Percentiles rank a stretch among this genome's conserved stretches.
Evolutionary conservation across 805 yeast genomes (phyloP).

Genomic region (Candida krabiensis): DNA sequence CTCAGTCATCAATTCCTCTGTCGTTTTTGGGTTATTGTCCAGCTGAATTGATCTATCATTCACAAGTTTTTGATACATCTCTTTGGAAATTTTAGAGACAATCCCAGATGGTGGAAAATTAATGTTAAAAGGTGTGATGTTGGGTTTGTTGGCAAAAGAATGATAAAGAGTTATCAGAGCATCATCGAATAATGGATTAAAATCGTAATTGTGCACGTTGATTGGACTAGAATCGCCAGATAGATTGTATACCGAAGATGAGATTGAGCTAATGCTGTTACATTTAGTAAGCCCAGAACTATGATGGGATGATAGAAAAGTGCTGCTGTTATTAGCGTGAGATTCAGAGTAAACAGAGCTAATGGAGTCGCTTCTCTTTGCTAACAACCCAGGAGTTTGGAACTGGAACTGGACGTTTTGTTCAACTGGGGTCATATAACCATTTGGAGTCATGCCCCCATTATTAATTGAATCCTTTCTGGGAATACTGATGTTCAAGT

Average conservation of each 20-base stretch:
- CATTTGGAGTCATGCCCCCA: constrained; percentile 14
- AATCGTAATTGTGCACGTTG: constrained; percentile 26
- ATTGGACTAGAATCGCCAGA: constrained; percentile 19
- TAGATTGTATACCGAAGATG: constrained; percentile 19
- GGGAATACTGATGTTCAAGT: constrained; percentile 20
- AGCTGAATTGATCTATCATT: constrained; percentile 21
- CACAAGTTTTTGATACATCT: constrained; percentile 39
- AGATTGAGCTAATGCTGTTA: constrained; percentile 24
- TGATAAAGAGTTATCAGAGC: constrained; percentile 48
- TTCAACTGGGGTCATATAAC: constrained; percentile 25
- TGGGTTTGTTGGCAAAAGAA: constrained; percentile 52
- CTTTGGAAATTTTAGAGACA: constrained; percentile 57
- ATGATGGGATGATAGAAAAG: background rate
- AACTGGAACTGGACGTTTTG: constrained; percentile 21
- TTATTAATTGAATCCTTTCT: constrained; percentile 19
- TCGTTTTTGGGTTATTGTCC: constrained; percentile 24
- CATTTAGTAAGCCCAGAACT: constrained; percentile 15
- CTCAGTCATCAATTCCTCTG: constrained; percentile 30
- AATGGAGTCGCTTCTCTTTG: constrained; percentile 20
- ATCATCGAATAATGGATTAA: constrained; percentile 42
- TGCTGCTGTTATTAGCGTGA: constrained; percentile 5
- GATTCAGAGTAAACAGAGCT: constrained; percentile 19
- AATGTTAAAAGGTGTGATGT: constrained; percentile 66
- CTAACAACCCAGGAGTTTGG: constrained; percentile 22
- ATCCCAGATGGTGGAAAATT: constrained; percentile 68